Evolutionary conservation across 2,329 filamentous ascomycete genomes (phyloP), one percentile per base, ranked within the genome.

Genomic region (Fusarium mangiferae): DNA sequence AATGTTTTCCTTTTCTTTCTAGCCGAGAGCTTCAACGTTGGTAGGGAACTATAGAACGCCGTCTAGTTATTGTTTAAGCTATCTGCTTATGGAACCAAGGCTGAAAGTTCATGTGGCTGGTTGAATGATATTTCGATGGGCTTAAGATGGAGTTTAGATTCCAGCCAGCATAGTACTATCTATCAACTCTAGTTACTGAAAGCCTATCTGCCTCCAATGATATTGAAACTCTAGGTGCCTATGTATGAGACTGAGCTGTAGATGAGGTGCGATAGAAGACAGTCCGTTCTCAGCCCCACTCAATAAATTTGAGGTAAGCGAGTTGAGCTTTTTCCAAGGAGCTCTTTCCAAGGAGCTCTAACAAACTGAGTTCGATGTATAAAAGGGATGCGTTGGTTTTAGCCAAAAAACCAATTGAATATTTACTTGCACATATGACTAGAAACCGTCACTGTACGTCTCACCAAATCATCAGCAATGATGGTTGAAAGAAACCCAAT

Each of bases 291-390:
- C 14, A 13, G 33, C 5, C 11, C 12, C 3, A 10, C 11, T 18
- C 33, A 24, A 18, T 7, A n/a, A 6, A 24, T 20, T 35, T 18
- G 22, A n/a, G 33, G 7, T 14, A 20, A 18, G 48, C 2, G 5
- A 12, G 9, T 26, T 7, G 12, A 35, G 2, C 7, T 2, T 52
- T 20, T 24, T 15, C 6, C 6, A 24, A 6, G 9, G 4, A 3
- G 8, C 5, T 26, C 18, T 3, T 24, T 15, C 6, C 6, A 24
- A 6, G 9, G 4, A 3, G 8, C 5, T 26, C 18, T 3, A 20
- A 24, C 15, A 13, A 26, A 8, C n/a, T 15, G 30, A n/a, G 17
- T 24, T 36, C 33, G 30, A 20, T 15, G 11, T 8, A 14, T 20
- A 6, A 18, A 18, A 14, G 18, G 14, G 30, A 26, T 52, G n/a